Evolutionary conservation across 2,329 filamentous ascomycete species (phyloP).

Genomic region (Colletotrichum endophyticum): DNA sequence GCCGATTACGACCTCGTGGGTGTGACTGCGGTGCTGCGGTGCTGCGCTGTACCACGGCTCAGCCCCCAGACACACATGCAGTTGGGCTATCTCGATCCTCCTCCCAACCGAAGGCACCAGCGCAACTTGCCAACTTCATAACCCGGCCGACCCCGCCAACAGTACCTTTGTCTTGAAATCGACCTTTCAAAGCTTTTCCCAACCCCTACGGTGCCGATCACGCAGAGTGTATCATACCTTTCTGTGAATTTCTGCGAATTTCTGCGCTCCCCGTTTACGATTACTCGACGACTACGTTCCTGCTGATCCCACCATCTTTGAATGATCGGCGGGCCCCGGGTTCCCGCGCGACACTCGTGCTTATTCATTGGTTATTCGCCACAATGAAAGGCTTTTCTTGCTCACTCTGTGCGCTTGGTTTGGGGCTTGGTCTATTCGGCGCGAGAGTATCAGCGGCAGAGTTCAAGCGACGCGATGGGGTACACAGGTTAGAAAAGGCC

Average conservation of each 20-base stretch:
- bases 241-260: neutral
- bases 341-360: neutral
- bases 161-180: neutral
- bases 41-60: constrained; percentile 14
- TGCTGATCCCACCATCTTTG: neutral
- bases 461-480: constrained; percentile 31
- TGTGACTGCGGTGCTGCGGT: constrained; percentile 17
- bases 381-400: neutral
- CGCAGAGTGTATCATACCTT: neutral
- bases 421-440: neutral
- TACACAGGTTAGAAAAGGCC: constrained; percentile 34
- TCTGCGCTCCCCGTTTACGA: neutral
- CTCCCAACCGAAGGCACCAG: neutral
- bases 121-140: constrained; percentile 14
- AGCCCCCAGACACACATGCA: constrained; percentile 10
- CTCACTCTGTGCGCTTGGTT: neutral
- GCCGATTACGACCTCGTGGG: neutral
- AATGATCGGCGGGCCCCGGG: neutral
- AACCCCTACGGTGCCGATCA: neutral
- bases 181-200: neutral
- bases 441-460: constrained; percentile 24
- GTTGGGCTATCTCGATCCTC: constrained; percentile 11
- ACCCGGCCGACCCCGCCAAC: neutral
- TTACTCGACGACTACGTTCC: neutral
- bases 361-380: neutral